Conservation (phyloP, 2,329 filamentous ascomycete genomes). For the Chaetomium strumarium region DNA sequence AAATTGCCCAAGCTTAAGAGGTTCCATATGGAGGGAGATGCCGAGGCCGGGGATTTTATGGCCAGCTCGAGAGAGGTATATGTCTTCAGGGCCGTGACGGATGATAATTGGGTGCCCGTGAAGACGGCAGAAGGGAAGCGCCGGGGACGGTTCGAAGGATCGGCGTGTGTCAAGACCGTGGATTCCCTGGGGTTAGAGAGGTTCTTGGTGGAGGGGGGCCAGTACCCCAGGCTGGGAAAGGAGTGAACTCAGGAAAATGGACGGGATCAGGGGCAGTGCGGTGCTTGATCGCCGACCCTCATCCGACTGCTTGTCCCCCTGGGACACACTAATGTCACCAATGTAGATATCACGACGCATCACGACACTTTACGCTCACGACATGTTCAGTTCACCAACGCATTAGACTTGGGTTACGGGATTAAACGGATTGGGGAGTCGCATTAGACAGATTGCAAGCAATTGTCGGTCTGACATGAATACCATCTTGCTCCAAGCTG, state of each 20-base stretch:
- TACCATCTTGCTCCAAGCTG: not conserved
- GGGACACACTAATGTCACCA: not conserved
- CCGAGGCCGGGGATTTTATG: constrained; percentile 36
- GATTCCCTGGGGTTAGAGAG: constrained; percentile 37
- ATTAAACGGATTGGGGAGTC: not conserved
- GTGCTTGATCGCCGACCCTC: too few species aligned
- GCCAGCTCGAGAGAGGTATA: constrained; percentile 36
- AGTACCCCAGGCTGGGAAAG: constrained; percentile 29
- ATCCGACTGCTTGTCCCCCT: too few species aligned
- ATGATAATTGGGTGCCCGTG: constrained; percentile 35
- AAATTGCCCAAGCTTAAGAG: constrained; percentile 35
- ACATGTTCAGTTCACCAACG: constrained; percentile 3
- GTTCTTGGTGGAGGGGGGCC: constrained; percentile 35
- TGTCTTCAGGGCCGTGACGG: constrained; percentile 37
- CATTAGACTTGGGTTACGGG: constrained; percentile 13
- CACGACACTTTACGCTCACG: constrained; percentile 6
- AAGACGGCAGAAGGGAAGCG: constrained; percentile 24
- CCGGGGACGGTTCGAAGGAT: constrained; percentile 12
- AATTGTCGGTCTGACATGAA: constrained; percentile 19
- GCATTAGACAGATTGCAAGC: constrained; percentile 24
- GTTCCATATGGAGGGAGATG: constrained; percentile 42
- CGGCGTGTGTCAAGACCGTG: constrained; percentile 26
- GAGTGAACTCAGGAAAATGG: not conserved
- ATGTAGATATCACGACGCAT: constrained; percentile 15
- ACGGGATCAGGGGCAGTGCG: not conserved